Base-by-base conservation (phyloP, 305 asterid genomes). In the Nicotiana rustica region DNA sequence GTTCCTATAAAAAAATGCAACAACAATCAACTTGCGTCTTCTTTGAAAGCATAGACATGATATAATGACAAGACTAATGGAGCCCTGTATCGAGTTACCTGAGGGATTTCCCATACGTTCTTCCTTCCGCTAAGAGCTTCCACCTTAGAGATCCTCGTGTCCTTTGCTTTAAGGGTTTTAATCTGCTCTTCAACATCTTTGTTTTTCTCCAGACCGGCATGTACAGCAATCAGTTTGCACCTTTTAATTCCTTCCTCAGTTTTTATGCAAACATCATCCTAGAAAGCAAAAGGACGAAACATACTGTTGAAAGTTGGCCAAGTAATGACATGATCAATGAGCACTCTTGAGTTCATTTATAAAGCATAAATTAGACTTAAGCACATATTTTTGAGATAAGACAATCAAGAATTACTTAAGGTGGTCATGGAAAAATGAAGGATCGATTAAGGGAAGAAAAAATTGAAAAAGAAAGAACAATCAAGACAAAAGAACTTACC, bases 61-160 rank as follows among this genome's bases (percentile, higher is more conserved):
- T 60, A 8, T 44, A 47, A 52, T 18, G 29, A 38, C 47, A 6
- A 38, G 25, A 1, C 0, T 1, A 38, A 38, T 38, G 47, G 9
- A 38, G 47, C 47, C 0, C 0, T 38, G 1, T 25, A 38, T 38
- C 47, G 47, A 38, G 47, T 36, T 36, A 38, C 47, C 97, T 89
- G 85, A 0, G 99, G 99, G 8, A 93, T 94, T 73, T 94, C 88
- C 98, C 97, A 93, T 18, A 94, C 97, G 29, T 91, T 90, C 87
- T 86, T 89, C 85, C 99, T 86, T 84, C 98, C 98, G 73, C 96
- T 87, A 5, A 94, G 95, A 71, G 97, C 75, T 82, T 88, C 91
- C 70, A 94, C 96, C 82, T 94, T 95, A 36, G 99, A 83, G 61
- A 94, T 92, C 82, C 94, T 93, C 0, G 98, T 90, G 87, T 95